phyloP scores from a whole-genome alignment of 495 filamentous ascomycete species.

The Aspergillus heteromorphus region DNA sequence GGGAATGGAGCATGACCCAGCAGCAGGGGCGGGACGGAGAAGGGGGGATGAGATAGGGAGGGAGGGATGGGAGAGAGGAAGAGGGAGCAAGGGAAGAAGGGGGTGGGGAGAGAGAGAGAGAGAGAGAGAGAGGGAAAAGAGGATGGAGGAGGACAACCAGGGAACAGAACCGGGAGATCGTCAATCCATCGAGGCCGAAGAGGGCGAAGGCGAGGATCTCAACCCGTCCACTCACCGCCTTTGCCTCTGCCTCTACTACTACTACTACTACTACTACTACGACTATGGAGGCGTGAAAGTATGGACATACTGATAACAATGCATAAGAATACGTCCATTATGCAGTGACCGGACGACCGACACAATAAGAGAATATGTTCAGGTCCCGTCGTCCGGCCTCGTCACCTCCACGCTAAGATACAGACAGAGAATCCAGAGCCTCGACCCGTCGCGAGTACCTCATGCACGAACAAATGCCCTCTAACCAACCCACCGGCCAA shows the following conservation, averaged over 20 bases:
- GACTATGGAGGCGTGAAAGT: too few species aligned
- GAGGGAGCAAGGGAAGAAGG: background rate
- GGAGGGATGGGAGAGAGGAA: background rate
- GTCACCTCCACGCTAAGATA: constrained; percentile 37
- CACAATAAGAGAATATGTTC: constrained; percentile 15
- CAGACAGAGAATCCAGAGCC: constrained; percentile 27
- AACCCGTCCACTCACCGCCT: constrained; percentile 2
- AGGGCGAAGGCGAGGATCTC: background rate
- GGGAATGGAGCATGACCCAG: constrained; percentile 2
- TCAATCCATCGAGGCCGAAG: background rate
- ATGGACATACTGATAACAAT: too few species aligned
- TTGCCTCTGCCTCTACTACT: too few species aligned
- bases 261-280: too few species aligned
- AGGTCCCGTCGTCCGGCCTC: constrained; percentile 11
- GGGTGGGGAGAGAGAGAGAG: background rate
- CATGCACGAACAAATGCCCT: constrained; percentile 26
- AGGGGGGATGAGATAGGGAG: background rate
- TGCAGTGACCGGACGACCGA: constrained; percentile 12
- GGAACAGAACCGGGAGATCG: background rate
- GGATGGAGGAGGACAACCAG: background rate
- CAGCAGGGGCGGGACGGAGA: background rate
- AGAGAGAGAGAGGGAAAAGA: background rate
- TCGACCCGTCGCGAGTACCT: constrained; percentile 16
- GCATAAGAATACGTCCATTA: constrained; percentile 16
- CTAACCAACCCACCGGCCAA: constrained; percentile 28